These are phyloP conservation scores for Phaeosphaeriaceae sp. DNA, from an alignment of 2,329 filamentous ascomycete species.

Conservation along the genomic window DNA sequence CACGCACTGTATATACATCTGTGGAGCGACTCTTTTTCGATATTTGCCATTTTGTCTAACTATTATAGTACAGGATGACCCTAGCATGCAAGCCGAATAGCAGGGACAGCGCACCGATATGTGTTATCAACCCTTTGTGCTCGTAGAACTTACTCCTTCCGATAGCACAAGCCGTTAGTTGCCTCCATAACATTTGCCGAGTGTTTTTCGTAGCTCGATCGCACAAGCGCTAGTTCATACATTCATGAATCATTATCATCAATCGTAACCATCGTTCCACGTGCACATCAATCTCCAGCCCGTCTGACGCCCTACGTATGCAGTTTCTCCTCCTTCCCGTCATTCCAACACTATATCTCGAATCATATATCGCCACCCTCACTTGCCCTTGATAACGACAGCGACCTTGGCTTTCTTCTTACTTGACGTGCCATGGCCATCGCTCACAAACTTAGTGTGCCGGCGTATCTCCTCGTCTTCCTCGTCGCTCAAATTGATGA, in stretches of 20 bases:
- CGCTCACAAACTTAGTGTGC: slow-evolving; percentile 15
- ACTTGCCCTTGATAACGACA: slow-evolving; percentile 20
- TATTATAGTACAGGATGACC: neutral
- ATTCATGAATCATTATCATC: neutral
- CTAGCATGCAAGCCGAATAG: neutral
- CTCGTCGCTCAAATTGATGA: slow-evolving; percentile 18
- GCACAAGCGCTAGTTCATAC: neutral
- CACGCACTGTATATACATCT: neutral
- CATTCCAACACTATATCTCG: neutral
- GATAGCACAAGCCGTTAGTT: too few relatives aligned
- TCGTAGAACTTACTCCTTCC: too few relatives aligned
- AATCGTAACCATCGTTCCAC: neutral
- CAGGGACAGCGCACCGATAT: too few relatives aligned
- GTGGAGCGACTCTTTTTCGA: neutral
- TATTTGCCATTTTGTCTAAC: neutral
- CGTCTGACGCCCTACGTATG: neutral
- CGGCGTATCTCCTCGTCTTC: slow-evolving; percentile 27
- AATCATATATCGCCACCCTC: neutral
- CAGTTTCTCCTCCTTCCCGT: neutral
- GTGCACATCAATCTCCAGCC: neutral
- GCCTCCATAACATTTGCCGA: neutral
- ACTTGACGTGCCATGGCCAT: neutral
- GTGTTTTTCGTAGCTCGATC: neutral
- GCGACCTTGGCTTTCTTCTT: slow-evolving; percentile 26
- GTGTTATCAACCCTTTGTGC: too few relatives aligned